A percentile compares a stretch with the other conserved stretches of the same genome.
phyloP scores from a whole-genome alignment of 169 alveolate genomes.

The Plasmodium gaboni region DNA sequence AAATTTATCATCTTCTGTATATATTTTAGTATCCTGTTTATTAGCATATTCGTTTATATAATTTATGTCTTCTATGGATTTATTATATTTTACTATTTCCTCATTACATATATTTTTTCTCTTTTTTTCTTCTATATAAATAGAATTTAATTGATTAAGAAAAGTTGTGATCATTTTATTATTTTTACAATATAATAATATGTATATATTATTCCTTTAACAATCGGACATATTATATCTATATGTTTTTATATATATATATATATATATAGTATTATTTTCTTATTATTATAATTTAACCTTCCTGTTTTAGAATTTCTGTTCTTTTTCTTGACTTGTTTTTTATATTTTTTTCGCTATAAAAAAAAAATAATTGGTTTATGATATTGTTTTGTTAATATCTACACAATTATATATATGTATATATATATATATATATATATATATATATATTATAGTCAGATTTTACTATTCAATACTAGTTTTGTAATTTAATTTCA shows the following conservation, averaged over 20 bases:
- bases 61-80: slow-evolving; percentile 20
- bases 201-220: no score
- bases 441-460: no score
- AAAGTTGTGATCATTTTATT: no score
- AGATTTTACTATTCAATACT: no score
- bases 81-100: slow-evolving; percentile 6
- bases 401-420: neutral
- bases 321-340: slow-evolving; percentile 8
- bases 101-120: slow-evolving; percentile 6
- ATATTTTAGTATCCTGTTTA: slow-evolving; percentile 24
- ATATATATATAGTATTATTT: neutral
- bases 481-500: no score
- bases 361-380: slow-evolving; percentile 5
- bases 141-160: no score
- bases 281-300: slow-evolving; percentile 14
- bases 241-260: no score
- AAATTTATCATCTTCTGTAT: neutral
- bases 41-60: slow-evolving; percentile 11
- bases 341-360: slow-evolving; percentile 25
- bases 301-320: slow-evolving; percentile 28
- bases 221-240: no score
- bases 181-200: no score
- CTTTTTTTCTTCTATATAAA: slow-evolving; percentile 13
- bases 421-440: slow-evolving; percentile 2
- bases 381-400: neutral